Conservation (phyloP, 148 eudicot species). For the Pouteria glomerata region DNA sequence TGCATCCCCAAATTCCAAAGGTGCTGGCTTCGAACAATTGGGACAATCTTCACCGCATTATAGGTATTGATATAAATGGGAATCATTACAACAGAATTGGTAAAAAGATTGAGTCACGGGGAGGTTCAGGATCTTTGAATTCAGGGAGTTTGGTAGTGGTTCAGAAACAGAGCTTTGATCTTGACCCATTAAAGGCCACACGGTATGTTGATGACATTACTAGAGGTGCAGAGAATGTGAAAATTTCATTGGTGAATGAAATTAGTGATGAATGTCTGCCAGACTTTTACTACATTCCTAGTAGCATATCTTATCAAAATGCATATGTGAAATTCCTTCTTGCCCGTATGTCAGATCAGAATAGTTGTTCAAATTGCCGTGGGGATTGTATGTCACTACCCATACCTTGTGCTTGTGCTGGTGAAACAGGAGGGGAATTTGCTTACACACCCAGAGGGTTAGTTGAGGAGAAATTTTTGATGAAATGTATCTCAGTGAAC, state of each 20-base stretch:
- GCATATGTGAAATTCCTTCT: constrained; percentile 53
- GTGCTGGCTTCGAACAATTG: background rate
- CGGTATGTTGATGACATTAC: constrained; percentile 41
- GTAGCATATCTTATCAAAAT: constrained; percentile 39
- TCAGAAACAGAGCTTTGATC: constrained; percentile 5
- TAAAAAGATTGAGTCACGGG: background rate
- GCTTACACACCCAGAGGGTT: constrained; percentile 60
- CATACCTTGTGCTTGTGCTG: constrained; percentile 70
- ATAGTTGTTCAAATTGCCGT: constrained; percentile 50
- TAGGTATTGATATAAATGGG: background rate
- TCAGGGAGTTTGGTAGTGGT: background rate
- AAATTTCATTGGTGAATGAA: constrained; percentile 51
- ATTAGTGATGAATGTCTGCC: constrained; percentile 30
- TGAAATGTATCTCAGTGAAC: constrained; percentile 31
- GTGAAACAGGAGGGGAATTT: constrained; percentile 65
- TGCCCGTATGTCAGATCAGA: constrained; percentile 64
- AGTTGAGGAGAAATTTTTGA: constrained; percentile 37
- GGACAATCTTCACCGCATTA: constrained; percentile 6
- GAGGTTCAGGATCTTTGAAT: constrained; percentile 12
- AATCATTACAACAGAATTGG: background rate
- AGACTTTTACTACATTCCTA: constrained; percentile 40
- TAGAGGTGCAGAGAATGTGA: constrained; percentile 49
- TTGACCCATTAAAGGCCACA: background rate
- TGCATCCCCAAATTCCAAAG: background rate
- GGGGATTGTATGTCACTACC: constrained; percentile 50